Evolutionary conservation across 2,329 filamentous ascomycete genomes (phyloP), one percentile per base, ranked within the genome.

Genomic region (Magnaporthiopsis incrustans): DNA sequence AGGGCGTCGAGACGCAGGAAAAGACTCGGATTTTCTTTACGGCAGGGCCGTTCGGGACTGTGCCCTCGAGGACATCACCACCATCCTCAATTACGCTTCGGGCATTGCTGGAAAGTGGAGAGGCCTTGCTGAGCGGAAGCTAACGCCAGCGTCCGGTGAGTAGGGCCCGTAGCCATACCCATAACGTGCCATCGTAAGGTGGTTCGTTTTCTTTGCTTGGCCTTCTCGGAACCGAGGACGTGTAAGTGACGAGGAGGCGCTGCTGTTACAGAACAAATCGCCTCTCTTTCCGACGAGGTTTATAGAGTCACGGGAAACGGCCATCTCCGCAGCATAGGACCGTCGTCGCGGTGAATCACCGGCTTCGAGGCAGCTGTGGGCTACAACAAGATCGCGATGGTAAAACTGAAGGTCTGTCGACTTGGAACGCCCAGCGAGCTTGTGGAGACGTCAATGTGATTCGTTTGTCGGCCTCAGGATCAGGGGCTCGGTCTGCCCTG

Each of bases 191-290:
- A 74, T 72, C 0, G 69, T 71, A 22, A 27, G 60, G 15, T 22
- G 18, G 14, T 22, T 22, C 38, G 15, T 4, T 7, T 44, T 44
- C 14, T 22, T 8, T 22, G 18, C 4, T 44, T 22, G 38, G 5
- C 5, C 15, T 44, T 44, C 0, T 11, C 10, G 2, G 15, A 32
- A 4, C 22, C 4, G 18, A 59, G 25, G 22, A 18, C 14, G 78
- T 0, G 68, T 79, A 66, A 79, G 76, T 0, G 76, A 79, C 65
- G 75, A 73, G 3, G 69, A 78, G 26, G 68, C 71, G 76, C 64
- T 6, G 14, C 15, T 68, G 82, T 3, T 0, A 76, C 78, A 0
- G 76, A 82, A 59, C 77, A 81, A 44, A 77, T 84, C 10, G 76
- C 84, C 56, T 79, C 77, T 0, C 74, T 85, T 0, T 75, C 75